Evolutionary conservation across 176 grass and related monocot genomes (phyloP).

Genomic region (Triticum aestivum): IWGSC_CS_RefSeq_v2.1 NC_057798.1:672052455-672052954

Average conservation of each 20-base stretch:
- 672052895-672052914: constrained; percentile 38
- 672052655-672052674: background rate
- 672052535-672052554: constrained; percentile 11
- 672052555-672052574: background rate
- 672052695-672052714: constrained; percentile 25
- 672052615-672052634: background rate
- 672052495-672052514: constrained; percentile 82
- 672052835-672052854: constrained; percentile 53
- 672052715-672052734: constrained; percentile 84
- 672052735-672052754: constrained; percentile 93
- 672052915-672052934: constrained; percentile 55
- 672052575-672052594: background rate
- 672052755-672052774: constrained; percentile 85
- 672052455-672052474: constrained; percentile 74
- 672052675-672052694: constrained; percentile 3
- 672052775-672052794: constrained; percentile 89
- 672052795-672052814: constrained; percentile 88
- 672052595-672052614: background rate
- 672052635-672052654: background rate
- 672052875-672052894: background rate
- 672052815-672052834: constrained; percentile 88
- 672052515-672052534: constrained; percentile 66
- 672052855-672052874: background rate
- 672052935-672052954: constrained; percentile 62
- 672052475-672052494: constrained; percentile 85